Evolutionary conservation across 495 filamentous ascomycete species (phyloP).

Genomic region (Talaromyces ruber): DNA sequence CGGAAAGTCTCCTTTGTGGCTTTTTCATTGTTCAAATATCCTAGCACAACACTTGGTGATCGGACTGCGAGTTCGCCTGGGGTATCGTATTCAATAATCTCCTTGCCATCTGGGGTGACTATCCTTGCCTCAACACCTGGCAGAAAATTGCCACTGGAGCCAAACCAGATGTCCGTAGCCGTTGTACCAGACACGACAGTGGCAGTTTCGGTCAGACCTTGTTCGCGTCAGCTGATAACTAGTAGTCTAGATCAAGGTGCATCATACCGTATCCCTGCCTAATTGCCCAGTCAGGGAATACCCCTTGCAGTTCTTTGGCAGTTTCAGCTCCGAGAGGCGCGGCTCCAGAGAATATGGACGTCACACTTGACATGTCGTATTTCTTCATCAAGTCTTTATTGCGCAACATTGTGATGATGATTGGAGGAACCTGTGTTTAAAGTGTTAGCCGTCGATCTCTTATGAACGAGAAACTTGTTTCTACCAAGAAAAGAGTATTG

Average conservation of each 20-base stretch:
- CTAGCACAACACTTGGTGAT: slow-evolving; percentile 67
- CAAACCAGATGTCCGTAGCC: slow-evolving; percentile 59
- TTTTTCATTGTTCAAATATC: slow-evolving; percentile 78
- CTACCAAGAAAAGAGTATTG: slow-evolving; percentile 55
- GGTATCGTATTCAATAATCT: slow-evolving; percentile 66
- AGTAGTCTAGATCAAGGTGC: not conserved
- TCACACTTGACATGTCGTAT: slow-evolving; percentile 67
- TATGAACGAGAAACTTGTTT: not conserved
- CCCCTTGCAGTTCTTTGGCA: slow-evolving; percentile 52
- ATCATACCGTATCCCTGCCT: slow-evolving; percentile 72
- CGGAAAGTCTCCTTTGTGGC: slow-evolving; percentile 75
- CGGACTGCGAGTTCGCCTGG: slow-evolving; percentile 75
- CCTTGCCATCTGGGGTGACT: slow-evolving; percentile 62
- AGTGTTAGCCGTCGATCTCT: not conserved
- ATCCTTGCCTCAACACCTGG: slow-evolving; percentile 62
- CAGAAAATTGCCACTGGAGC: slow-evolving; percentile 64
- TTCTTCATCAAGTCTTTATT: slow-evolving; percentile 52
- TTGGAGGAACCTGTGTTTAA: slow-evolving; percentile 61
- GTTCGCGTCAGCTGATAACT: not conserved
- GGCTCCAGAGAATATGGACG: slow-evolving; percentile 66
- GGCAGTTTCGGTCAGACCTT: slow-evolving; percentile 72
- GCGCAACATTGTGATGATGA: slow-evolving; percentile 74
- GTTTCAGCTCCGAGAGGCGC: slow-evolving; percentile 79
- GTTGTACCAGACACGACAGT: slow-evolving; percentile 64
- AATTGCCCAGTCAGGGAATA: slow-evolving; percentile 58